Evolutionary conservation across 2,329 filamentous ascomycete genomes (phyloP).

Genomic region (Fusarium drepaniforme): DNA sequence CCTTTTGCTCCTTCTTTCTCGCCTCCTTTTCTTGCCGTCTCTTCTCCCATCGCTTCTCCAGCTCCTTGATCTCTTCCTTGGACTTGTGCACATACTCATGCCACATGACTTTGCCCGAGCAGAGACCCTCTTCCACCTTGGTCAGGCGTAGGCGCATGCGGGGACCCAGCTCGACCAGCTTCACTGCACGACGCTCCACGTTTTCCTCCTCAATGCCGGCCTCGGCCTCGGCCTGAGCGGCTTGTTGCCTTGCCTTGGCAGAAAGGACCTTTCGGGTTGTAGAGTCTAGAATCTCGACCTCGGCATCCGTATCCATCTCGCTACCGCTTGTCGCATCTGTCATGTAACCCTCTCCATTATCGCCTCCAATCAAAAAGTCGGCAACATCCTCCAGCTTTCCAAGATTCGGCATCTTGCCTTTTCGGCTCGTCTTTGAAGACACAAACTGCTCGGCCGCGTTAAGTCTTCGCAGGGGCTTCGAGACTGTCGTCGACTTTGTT

Average conservation of each 20-base stretch:
- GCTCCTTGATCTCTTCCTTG: conserved; percentile 78
- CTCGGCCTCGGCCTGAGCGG: conserved; percentile 54
- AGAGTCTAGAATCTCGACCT: conserved; percentile 85
- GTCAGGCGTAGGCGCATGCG: conserved; percentile 89
- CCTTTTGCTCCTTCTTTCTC: conserved; percentile 84
- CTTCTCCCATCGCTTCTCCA: conserved; percentile 88
- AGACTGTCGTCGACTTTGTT: conserved; percentile 86
- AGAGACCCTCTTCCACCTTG: conserved; percentile 96
- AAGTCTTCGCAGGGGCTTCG: conserved; percentile 84
- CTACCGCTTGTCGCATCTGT: conserved; percentile 89
- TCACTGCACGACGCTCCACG: conserved; percentile 89
- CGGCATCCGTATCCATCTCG: conserved; percentile 93
- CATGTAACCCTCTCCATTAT: conserved; percentile 82
- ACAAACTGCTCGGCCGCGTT: conserved; percentile 87
- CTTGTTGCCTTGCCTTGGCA: conserved; percentile 61
- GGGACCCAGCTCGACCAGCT: conserved; percentile 91
- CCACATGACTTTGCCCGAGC: conserved; percentile 94
- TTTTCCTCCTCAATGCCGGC: conserved; percentile 63
- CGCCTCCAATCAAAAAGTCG: conserved; percentile 91
- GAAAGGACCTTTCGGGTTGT: conserved; percentile 72
- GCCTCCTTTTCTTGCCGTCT: conserved; percentile 84
- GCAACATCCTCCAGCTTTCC: conserved; percentile 93
- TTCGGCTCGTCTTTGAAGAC: conserved; percentile 69
- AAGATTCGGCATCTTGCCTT: conserved; percentile 84
- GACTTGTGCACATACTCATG: conserved; percentile 94